Conservation (phyloP, 345 rosid genomes). For the Corchorus capsularis region DNA sequence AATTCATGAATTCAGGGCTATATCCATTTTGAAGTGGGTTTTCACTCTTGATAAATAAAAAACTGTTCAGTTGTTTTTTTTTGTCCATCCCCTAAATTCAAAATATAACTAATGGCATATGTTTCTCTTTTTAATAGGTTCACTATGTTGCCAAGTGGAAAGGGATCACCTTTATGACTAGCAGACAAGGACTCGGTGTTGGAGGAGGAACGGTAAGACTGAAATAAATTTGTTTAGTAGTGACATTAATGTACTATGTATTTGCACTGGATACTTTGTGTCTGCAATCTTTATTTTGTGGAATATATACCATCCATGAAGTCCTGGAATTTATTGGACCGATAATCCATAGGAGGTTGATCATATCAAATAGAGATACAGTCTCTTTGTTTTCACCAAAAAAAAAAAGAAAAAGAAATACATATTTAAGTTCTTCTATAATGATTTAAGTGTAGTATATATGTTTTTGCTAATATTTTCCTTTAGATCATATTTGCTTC, state of each 20-base stretch:
- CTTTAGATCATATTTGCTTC: neutral
- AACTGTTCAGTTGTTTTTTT: neutral
- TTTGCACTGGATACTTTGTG: too few relatives aligned
- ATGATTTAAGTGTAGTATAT: neutral
- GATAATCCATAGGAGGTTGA: too few relatives aligned
- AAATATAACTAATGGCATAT: constrained; percentile 12
- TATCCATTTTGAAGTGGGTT: neutral
- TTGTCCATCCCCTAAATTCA: neutral
- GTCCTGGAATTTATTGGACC: neutral
- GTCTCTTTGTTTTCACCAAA: too few relatives aligned
- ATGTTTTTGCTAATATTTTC: neutral
- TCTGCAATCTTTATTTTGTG: too few relatives aligned
- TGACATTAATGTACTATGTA: too few relatives aligned
- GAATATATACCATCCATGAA: neutral
- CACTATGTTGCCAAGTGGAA: constrained; percentile 99
- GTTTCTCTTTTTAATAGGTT: constrained; percentile 45
- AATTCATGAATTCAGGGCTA: neutral
- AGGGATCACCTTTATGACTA: constrained; percentile 94
- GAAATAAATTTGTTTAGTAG: constrained; percentile 26
- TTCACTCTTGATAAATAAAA: neutral
- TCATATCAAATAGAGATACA: neutral
- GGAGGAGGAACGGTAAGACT: constrained; percentile 96
- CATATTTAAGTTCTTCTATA: neutral
- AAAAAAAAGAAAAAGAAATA: too few relatives aligned
- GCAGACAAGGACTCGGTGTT: constrained; percentile 93